Base-by-base conservation (phyloP, 352 stramenopile genomes). In the Phytophthora chlamydospora region DNA sequence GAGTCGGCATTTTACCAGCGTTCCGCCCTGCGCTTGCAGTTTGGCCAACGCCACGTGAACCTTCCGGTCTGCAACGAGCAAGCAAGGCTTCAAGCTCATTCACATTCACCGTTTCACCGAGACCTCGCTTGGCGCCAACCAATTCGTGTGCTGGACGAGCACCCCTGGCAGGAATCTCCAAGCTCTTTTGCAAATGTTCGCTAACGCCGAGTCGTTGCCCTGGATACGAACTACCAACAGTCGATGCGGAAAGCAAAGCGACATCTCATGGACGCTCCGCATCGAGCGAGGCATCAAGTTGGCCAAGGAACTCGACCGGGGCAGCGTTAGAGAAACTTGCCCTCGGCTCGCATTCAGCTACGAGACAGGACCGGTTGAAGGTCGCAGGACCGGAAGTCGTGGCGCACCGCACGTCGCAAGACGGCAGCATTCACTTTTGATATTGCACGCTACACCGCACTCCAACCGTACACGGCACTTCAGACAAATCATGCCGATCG, bases 381-480 rank as follows among this genome's bases (percentile, higher is more conserved):
- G n/a, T 21, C 44, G 32, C 9, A 41, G 46, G 46, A 53, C 46
- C 46, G 46, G 46, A 53, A 53, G 21, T 24, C 21, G 21, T 24
- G 21, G 21, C 21, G 21, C 21, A 24, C 21, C 21, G 21, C 21
- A 24, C 21, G 21, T 43, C n/a, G 36, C 36, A 41, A 41, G 10
- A 8, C 44, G 19, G 44, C 29, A 16, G 24, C 29, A 12, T 21
- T 53, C 46, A 53, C 32, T 53, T 29, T 34, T 53, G 16, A 53
- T 43, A 43, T 53, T 43, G 46, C 44, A 8, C 31, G 44, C 44
- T 52, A 52, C 31, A 24, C 21, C 16, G 16, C 44, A 10, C 42
- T 24, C 21, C 21, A 24, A 52, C 31, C 9, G 16, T 31, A 10
- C 42, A 35, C 6, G 42, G 34, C 42, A 17, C 42, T 24, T 32